Percentiles rank a stretch among this genome's conserved stretches.
phyloP scores from a whole-genome alignment of 371 early-diverging fungal genomes.

The Nematocida homosporus region DNA sequence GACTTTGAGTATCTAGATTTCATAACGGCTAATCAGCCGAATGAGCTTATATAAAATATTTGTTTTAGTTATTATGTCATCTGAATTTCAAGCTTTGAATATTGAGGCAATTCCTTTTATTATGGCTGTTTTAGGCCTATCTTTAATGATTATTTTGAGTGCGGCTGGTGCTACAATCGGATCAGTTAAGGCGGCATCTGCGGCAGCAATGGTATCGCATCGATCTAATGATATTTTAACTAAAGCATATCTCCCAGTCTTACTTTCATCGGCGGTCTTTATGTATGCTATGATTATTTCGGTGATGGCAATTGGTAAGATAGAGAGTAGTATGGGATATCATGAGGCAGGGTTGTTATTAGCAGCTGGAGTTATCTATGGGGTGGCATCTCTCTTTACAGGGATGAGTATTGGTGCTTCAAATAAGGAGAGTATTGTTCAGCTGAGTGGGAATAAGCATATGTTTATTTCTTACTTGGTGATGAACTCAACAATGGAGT shows the following conservation, averaged over 20 bases:
- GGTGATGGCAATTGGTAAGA: slow-evolving; percentile 1
- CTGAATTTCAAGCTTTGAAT: neutral
- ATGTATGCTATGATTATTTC: slow-evolving; percentile 35
- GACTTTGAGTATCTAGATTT: neutral
- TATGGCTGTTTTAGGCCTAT: neutral
- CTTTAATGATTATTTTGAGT: slow-evolving; percentile 28
- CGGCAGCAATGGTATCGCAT: slow-evolving; percentile 44
- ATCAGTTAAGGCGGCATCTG: slow-evolving; percentile 26
- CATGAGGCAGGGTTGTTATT: neutral
- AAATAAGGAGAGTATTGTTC: slow-evolving; percentile 36
- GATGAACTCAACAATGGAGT: slow-evolving; percentile 48
- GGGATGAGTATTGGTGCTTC: slow-evolving; percentile 41
- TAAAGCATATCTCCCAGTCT: slow-evolving; percentile 36
- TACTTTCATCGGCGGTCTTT: slow-evolving; percentile 44
- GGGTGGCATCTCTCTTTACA: slow-evolving; percentile 16
- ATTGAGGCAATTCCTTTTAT: slow-evolving; percentile 34
- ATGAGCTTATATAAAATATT: slow-evolving; percentile 24
- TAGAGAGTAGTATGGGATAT: neutral
- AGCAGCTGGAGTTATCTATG: slow-evolving; percentile 16
- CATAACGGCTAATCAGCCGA: neutral
- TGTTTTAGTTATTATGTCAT: slow-evolving; percentile 23
- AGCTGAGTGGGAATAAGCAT: slow-evolving; percentile 30
- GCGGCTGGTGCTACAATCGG: slow-evolving; percentile 40
- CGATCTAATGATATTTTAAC: slow-evolving; percentile 20
- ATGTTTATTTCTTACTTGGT: slow-evolving; percentile 41